phyloP scores from a whole-genome alignment of 202 grass and related monocot species.

The Panicum virgatum region DNA sequence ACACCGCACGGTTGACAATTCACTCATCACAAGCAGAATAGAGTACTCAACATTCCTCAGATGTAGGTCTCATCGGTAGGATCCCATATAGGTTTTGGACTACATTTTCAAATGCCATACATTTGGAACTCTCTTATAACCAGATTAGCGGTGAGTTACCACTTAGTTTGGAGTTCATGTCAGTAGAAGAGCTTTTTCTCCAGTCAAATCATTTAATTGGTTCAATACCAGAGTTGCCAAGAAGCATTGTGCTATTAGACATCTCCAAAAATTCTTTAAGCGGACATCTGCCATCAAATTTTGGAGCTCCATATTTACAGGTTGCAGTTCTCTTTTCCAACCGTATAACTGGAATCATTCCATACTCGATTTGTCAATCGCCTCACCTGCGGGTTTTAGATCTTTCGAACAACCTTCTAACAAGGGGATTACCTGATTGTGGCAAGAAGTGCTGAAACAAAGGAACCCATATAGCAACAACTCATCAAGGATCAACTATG shows the following conservation, averaged over 20 bases:
- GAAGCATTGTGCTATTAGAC: background rate
- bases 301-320: background rate
- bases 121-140: background rate
- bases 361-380: background rate
- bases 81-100: background rate
- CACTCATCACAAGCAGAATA: no score
- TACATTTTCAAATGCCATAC: background rate
- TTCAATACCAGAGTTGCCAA: background rate
- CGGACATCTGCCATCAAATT: background rate
- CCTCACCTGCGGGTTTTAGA: background rate
- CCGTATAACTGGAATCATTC: background rate
- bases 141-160: background rate
- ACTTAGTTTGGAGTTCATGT: background rate
- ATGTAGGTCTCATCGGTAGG: background rate
- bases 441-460: background rate
- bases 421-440: background rate
- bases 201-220: background rate
- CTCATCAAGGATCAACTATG: background rate
- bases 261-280: background rate
- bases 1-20: no score
- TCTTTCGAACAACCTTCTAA: background rate
- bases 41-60: no score
- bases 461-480: background rate
- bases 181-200: background rate
- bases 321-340: background rate